A percentile compares a stretch with the other conserved stretches of the same genome.
Conservation (phyloP, 2,329 filamentous ascomycete genomes). For the Calonectria fujianensis region DNA sequence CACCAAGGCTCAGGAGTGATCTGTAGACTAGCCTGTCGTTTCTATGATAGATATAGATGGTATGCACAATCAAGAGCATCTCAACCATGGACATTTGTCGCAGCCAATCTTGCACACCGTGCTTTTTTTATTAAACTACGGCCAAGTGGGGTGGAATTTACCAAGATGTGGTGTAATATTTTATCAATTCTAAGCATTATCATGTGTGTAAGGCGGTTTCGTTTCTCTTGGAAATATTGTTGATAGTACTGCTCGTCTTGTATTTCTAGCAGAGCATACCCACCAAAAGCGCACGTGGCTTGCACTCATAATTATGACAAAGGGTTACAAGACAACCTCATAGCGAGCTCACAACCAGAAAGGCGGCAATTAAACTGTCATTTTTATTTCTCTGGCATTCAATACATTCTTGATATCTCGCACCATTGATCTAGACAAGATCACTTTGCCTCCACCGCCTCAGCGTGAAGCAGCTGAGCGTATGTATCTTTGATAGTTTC, state of each 20-base stretch:
- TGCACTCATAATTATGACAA: not conserved
- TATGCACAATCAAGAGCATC: too few relatives aligned
- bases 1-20: too few relatives aligned
- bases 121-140: too few relatives aligned
- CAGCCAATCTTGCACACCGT: too few relatives aligned
- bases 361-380: not conserved
- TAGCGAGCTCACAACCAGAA: not conserved
- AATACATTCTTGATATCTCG: not conserved
- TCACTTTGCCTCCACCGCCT: slow-evolving; percentile 18
- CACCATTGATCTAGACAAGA: not conserved
- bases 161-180: too few relatives aligned
- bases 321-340: not conserved
- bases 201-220: too few relatives aligned
- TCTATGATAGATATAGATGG: too few relatives aligned
- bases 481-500: slow-evolving; percentile 40
- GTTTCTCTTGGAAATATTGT: too few relatives aligned
- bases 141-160: too few relatives aligned
- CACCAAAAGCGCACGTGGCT: not conserved
- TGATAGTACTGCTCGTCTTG: not conserved
- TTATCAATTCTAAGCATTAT: too few relatives aligned
- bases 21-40: too few relatives aligned
- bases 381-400: not conserved
- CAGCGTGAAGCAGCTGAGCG: slow-evolving; percentile 21
- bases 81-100: too few relatives aligned
- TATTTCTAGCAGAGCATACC: not conserved